These are phyloP conservation scores for Pichia norvegensis DNA, from an alignment of 1,139 yeast genomes.

Conservation along the genomic window DNA sequence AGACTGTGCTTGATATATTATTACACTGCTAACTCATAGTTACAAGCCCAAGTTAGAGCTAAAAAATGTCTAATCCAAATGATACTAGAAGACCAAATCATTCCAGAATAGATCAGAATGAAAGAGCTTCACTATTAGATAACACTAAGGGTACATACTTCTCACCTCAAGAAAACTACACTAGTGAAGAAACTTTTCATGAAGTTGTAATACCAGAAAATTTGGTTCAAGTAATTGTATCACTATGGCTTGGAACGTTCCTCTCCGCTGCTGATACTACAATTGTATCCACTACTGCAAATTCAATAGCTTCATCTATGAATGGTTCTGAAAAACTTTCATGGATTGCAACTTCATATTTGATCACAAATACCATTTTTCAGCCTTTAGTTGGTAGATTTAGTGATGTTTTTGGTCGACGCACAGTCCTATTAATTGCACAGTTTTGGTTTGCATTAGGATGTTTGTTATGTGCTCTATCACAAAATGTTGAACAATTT, in stretches of 20 bases:
- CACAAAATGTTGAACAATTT: constrained; percentile 24
- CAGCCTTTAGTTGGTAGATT: constrained; percentile 80
- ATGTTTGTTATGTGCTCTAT: constrained; percentile 25
- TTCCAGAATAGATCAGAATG: constrained; percentile 3
- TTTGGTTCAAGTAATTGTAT: constrained; percentile 20
- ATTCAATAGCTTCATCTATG: constrained; percentile 32
- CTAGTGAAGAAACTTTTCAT: constrained; percentile 11
- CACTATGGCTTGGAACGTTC: constrained; percentile 31
- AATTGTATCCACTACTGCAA: constrained; percentile 32
- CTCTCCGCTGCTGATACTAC: constrained; percentile 32
- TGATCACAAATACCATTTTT: constrained; percentile 52
- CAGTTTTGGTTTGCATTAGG: constrained; percentile 39
- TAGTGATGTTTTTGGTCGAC: constrained; percentile 48
- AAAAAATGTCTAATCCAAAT: neutral
- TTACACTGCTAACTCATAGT: too few species aligned
- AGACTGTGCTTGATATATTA: too few species aligned
- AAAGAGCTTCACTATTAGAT: constrained; percentile 9
- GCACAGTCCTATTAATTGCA: constrained; percentile 29
- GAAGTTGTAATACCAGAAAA: constrained; percentile 22
- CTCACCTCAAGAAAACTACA: constrained; percentile 10
- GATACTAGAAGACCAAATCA: neutral
- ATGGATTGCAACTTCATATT: constrained; percentile 37
- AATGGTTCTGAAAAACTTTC: constrained; percentile 32
- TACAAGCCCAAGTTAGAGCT: too few species aligned
- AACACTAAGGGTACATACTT: constrained; percentile 9